Percentiles rank a stretch among this genome's conserved stretches.
Conservation (phyloP, 2,329 filamentous ascomycete genomes). For the Apiospora arundinis region DNA sequence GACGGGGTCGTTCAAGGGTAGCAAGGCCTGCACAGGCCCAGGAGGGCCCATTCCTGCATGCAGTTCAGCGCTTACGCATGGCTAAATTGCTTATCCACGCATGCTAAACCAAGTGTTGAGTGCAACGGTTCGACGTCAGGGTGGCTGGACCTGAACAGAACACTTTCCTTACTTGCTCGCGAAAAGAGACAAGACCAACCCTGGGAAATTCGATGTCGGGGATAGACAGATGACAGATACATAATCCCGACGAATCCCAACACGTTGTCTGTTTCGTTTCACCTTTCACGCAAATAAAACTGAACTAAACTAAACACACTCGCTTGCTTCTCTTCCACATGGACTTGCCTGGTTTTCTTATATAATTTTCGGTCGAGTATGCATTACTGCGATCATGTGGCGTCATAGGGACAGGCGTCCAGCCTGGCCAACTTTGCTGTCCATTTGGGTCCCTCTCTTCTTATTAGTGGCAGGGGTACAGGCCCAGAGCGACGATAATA, state of each 20-base stretch:
- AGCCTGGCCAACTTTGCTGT: conserved; percentile 15
- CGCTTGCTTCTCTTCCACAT: conserved; percentile 7
- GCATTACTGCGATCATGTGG: conserved; percentile 19
- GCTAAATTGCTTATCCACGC: conserved; percentile 16
- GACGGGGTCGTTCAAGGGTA: background rate
- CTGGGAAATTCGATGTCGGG: background rate
- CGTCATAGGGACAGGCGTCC: conserved; percentile 21
- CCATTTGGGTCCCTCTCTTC: conserved; percentile 6
- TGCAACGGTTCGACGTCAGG: conserved; percentile 18
- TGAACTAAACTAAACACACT: background rate
- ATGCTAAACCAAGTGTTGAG: conserved; percentile 18
- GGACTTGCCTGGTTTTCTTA: conserved; percentile 12
- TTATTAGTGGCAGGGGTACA: conserved; percentile 1
- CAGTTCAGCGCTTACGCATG: conserved; percentile 18
- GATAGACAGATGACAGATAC: background rate
- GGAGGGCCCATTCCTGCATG: background rate
- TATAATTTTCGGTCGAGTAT: conserved; percentile 15
- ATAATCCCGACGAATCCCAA: background rate
- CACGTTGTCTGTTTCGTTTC: background rate
- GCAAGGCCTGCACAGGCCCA: conserved; percentile 2
- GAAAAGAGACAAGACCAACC: background rate
- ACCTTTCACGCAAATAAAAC: background rate
- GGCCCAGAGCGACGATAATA: conserved; percentile 1
- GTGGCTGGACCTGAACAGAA: conserved; percentile 11
- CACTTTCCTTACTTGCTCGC: background rate